Percentiles rank a stretch among this genome's conserved stretches.
Conservation (phyloP, 331 rosid genomes). For the Acacia pycnantha region DNA sequence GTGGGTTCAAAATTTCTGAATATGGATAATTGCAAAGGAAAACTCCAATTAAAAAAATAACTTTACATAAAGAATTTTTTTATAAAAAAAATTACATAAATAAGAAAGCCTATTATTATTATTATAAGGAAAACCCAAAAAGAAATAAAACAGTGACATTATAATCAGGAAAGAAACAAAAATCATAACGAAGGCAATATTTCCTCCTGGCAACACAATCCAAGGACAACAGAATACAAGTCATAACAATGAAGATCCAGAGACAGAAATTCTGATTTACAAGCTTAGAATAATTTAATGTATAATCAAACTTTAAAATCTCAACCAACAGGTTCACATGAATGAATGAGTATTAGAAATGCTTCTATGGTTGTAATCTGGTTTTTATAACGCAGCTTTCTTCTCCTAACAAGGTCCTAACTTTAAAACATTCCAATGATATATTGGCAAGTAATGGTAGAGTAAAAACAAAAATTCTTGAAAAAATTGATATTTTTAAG, state of each 20-base stretch:
- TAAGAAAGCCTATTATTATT: neutral
- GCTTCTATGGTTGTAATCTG: neutral
- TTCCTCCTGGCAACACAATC: neutral
- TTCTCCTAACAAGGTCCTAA: neutral
- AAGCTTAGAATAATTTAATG: neutral
- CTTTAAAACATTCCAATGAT: neutral
- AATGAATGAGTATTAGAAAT: neutral
- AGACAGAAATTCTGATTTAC: neutral
- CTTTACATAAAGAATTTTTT: neutral
- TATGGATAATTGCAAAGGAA: too few relatives aligned
- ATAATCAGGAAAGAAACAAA: neutral
- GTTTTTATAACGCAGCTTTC: neutral
- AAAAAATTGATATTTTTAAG: constrained; percentile 1
- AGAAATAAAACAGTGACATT: neutral
- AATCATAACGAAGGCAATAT: neutral
- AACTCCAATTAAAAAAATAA: neutral
- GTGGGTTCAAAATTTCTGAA: neutral
- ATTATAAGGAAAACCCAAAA: neutral
- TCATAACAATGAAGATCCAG: neutral
- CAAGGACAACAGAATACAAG: neutral
- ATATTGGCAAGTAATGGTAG: neutral
- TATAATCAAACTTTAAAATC: neutral
- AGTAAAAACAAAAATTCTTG: neutral
- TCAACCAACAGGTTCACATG: neutral
- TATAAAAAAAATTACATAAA: neutral